These are phyloP conservation scores for Excoecaria agallocha DNA, from an alignment of 345 rosid genomes.

Conservation along the genomic window DNA sequence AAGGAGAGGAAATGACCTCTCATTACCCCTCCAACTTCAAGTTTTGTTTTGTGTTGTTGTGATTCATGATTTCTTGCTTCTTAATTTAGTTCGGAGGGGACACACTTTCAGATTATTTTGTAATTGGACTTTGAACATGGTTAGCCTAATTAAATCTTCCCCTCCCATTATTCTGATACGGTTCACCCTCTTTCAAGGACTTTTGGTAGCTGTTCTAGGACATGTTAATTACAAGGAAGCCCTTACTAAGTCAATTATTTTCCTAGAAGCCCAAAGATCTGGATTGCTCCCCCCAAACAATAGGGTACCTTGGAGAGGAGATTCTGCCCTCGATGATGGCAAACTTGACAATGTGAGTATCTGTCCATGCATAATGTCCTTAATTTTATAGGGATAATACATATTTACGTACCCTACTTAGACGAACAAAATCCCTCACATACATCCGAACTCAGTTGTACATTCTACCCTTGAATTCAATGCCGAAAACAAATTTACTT, in stretches of 20 bases:
- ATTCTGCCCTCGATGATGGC: slow-evolving; percentile 83
- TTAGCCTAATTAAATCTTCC: slow-evolving; percentile 15
- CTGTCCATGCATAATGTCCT: too few species aligned
- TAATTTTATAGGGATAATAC: too few species aligned
- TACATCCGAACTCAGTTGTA: too few species aligned
- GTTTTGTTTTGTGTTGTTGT: not conserved
- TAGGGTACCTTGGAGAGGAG: slow-evolving; percentile 81
- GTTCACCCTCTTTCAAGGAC: slow-evolving; percentile 39
- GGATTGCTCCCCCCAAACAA: slow-evolving; percentile 71
- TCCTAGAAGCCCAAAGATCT: slow-evolving; percentile 89
- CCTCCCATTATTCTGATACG: slow-evolving; percentile 31
- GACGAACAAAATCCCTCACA: too few species aligned
- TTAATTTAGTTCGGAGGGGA: not conserved
- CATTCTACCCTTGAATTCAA: too few species aligned
- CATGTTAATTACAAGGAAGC: slow-evolving; percentile 64
- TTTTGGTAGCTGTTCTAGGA: slow-evolving; percentile 36
- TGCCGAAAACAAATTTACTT: too few species aligned
- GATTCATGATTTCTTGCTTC: not conserved
- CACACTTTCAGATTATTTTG: not conserved
- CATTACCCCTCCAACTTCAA: not conserved
- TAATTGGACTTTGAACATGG: slow-evolving; percentile 18
- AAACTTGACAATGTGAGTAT: slow-evolving; percentile 52
- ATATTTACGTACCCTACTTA: too few species aligned
- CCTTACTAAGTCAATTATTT: slow-evolving; percentile 62
- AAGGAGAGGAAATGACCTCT: not conserved